Evolutionary conservation across 768 basidiomycete genomes (phyloP), one percentile per base, ranked within the genome.

Genomic region (Termitomyces eurrhizus): DNA sequence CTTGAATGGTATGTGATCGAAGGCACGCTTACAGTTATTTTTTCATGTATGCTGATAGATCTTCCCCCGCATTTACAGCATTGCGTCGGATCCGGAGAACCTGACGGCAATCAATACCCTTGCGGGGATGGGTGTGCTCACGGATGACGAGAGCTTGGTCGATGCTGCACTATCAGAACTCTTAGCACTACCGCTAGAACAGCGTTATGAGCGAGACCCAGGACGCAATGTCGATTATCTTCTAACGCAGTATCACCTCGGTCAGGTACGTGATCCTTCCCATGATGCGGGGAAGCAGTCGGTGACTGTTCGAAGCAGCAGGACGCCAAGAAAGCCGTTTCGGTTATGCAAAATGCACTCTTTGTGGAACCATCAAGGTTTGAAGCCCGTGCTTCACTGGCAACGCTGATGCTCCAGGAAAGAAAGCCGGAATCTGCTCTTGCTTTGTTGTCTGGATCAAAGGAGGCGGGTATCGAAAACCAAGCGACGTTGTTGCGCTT

Each of bases 111-210:
- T 96, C 70, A 91, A 89, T 50, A 82, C 87, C 0, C 81, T 98
- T 1, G 90, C 91, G 0, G 90, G 90, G n/a, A 93, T 96, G 84
- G 94, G 92, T 12, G 86, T 93, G 58, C 73, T 95, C 56, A 88
- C 88, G 3, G 79, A 80, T 37, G 94, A 96, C 66, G 86, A 89
- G 37, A 82, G 80, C 37, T 80, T 97, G 21, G 80, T 95, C 29
- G 92, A 95, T 69, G 95, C 94, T 1, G 90, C 93, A 0, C 75
- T 95, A 13, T 87, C 90, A 0, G 94, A 97, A 70, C 82, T 96
- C 18, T 78, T 88, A 21, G 76, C 83, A 0, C 76, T 94, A 26
- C 83, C 93, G 0, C 68, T 87, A 18, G 86, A 93, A 60, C 78
- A 83, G 63, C 79, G 88, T 57, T 78, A 79, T 50, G 72, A 78